Evolutionary conservation across 306 rosid species (phyloP).

Genomic region (Ceratonia siliqua): DNA sequence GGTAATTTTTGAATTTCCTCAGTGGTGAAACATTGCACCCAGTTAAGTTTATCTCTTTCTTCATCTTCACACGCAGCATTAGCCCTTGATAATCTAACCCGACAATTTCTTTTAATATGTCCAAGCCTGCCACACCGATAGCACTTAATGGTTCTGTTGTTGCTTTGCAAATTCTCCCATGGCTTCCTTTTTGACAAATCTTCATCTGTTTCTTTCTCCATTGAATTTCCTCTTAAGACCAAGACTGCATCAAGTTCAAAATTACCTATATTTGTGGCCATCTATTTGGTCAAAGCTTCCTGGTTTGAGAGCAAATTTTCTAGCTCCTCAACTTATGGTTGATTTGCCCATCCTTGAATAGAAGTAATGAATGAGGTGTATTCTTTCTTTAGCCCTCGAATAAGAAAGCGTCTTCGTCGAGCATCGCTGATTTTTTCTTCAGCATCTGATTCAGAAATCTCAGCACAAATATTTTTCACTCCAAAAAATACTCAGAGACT

Average conservation of each 20-base stretch:
- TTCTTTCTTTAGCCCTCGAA: neutral
- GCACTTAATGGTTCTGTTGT: neutral
- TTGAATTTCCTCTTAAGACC: neutral
- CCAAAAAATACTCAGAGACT: constrained; percentile 1
- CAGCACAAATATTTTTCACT: neutral
- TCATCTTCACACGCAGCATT: neutral
- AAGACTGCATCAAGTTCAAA: neutral
- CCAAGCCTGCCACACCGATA: neutral
- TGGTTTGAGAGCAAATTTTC: constrained; percentile 20
- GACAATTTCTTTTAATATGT: constrained; percentile 13
- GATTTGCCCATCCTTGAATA: constrained; percentile 14
- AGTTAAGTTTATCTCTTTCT: neutral
- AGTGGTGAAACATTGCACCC: constrained; percentile 1
- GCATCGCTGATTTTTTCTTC: neutral
- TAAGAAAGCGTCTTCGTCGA: neutral
- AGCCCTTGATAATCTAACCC: neutral
- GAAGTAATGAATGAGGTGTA: constrained; percentile 6
- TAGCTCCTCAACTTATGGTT: neutral
- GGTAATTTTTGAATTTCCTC: neutral
- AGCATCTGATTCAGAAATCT: constrained; percentile 1
- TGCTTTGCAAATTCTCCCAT: neutral
- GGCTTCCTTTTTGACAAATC: neutral
- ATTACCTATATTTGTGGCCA: neutral
- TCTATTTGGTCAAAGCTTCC: constrained; percentile 19
- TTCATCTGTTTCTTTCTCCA: too few species aligned